Percentiles rank a stretch among this genome's conserved stretches.
Conservation (phyloP, 2,329 filamentous ascomycete species). For the Bisporella sp. region DNA sequence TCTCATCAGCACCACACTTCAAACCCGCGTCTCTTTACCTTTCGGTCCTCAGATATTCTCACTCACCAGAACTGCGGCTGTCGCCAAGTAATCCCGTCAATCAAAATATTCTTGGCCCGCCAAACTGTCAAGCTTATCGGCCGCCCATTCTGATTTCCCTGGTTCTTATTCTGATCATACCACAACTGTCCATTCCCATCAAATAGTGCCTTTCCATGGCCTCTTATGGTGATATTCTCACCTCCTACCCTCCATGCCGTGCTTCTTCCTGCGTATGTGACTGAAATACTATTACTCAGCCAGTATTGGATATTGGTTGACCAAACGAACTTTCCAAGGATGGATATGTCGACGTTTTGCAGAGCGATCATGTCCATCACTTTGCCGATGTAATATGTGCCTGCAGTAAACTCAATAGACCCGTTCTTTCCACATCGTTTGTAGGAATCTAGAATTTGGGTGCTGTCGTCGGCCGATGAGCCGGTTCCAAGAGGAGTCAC, state of each 20-base stretch:
- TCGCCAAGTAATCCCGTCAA: slow-evolving; percentile 43
- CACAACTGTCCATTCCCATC: slow-evolving; percentile 54
- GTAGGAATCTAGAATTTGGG: slow-evolving; percentile 35
- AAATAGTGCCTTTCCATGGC: slow-evolving; percentile 45
- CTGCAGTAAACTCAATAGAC: slow-evolving; percentile 34
- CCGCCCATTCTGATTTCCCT: slow-evolving; percentile 39
- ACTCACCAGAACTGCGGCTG: neutral
- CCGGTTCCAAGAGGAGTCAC: too few species aligned
- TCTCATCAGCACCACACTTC: too few species aligned
- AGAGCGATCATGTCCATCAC: slow-evolving; percentile 39
- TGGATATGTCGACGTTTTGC: slow-evolving; percentile 37
- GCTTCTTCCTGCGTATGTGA: slow-evolving; percentile 48
- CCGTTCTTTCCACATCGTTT: slow-evolving; percentile 32
- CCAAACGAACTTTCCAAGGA: slow-evolving; percentile 47
- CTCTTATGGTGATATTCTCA: slow-evolving; percentile 39
- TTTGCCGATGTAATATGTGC: slow-evolving; percentile 36
- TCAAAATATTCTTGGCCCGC: slow-evolving; percentile 38
- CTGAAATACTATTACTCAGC: slow-evolving; percentile 40
- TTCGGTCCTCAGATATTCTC: too few species aligned
- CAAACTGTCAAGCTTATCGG: slow-evolving; percentile 46
- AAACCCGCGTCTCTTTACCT: too few species aligned
- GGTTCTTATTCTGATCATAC: slow-evolving; percentile 43
- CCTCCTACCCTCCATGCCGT: slow-evolving; percentile 49
- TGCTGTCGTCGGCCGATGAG: slow-evolving; percentile 29
- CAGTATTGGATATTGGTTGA: slow-evolving; percentile 43